Conservation (phyloP, 176 grass and related monocot species). For the Oryza longistaminata region DNA sequence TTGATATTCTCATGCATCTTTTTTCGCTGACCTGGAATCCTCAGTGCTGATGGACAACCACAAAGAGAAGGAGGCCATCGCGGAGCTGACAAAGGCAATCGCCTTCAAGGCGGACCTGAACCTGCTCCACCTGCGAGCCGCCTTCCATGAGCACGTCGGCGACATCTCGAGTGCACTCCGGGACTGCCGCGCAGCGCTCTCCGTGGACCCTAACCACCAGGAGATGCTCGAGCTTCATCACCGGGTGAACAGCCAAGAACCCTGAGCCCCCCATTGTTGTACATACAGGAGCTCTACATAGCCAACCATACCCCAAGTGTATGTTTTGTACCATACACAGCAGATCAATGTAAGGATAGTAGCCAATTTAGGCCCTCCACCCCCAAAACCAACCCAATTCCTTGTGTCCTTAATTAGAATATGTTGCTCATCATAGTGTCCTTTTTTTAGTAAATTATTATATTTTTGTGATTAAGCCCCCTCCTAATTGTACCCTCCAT, state of each 20-base stretch:
- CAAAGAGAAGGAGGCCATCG: conserved; percentile 93
- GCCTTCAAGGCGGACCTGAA: conserved; percentile 95
- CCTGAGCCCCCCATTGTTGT: conserved; percentile 51
- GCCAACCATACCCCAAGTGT: conserved; percentile 47
- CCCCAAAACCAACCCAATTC: conserved; percentile 25
- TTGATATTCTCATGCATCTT: not conserved
- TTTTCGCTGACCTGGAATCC: conserved; percentile 14
- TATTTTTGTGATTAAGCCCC: conserved; percentile 45
- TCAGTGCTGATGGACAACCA: conserved; percentile 98
- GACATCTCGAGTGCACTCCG: conserved; percentile 77
- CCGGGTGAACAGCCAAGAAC: conserved; percentile 96
- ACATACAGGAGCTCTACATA: conserved; percentile 47
- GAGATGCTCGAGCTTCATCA: conserved; percentile 99
- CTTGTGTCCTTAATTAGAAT: conserved; percentile 41
- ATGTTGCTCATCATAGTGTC: conserved; percentile 36
- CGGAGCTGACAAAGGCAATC: conserved; percentile 84
- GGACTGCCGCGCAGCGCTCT: conserved; percentile 87
- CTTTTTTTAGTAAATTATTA: conserved; percentile 44
- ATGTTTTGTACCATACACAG: conserved; percentile 71
- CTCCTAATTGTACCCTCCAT: conserved; percentile 38
- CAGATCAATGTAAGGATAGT: conserved; percentile 44
- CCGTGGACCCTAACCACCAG: conserved; percentile 96
- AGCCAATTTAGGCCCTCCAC: conserved; percentile 32
- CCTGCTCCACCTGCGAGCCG: conserved; percentile 88
- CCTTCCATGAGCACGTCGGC: conserved; percentile 85